Conservation (phyloP, 108 stramenopile genomes). For the Skeletonema potamos region DNA sequence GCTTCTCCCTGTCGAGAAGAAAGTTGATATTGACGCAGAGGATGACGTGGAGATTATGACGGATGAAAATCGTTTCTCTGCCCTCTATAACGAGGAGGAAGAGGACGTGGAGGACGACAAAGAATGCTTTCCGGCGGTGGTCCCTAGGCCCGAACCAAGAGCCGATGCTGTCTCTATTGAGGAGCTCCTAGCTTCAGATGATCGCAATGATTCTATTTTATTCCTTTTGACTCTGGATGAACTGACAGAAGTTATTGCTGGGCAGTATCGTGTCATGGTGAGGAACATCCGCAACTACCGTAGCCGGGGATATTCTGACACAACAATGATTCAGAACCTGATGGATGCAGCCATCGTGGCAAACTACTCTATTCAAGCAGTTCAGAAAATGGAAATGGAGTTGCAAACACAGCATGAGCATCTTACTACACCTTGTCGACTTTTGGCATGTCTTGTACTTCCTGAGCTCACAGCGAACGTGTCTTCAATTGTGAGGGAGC, state of each 20-base stretch:
- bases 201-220: slow-evolving; percentile 43
- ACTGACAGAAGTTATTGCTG: slow-evolving; percentile 16
- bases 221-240: slow-evolving; percentile 43
- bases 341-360: slow-evolving; percentile 36
- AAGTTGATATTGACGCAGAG: slow-evolving; percentile 12
- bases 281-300: not conserved
- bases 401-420: slow-evolving; percentile 39
- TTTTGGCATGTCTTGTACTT: slow-evolving; percentile 36
- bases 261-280: slow-evolving; percentile 14
- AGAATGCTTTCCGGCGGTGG: slow-evolving; percentile 19
- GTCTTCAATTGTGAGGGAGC: slow-evolving; percentile 22
- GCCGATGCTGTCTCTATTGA: slow-evolving; percentile 25
- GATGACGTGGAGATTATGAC: not conserved
- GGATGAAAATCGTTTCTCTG: slow-evolving; percentile 9
- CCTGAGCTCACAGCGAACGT: slow-evolving; percentile 40
- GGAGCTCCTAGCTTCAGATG: slow-evolving; percentile 40
- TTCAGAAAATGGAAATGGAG: slow-evolving; percentile 41
- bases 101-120: slow-evolving; percentile 32
- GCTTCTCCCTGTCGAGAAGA: not conserved
- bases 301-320: not conserved
- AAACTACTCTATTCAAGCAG: slow-evolving; percentile 50
- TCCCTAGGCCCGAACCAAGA: slow-evolving; percentile 18
- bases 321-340: slow-evolving; percentile 27
- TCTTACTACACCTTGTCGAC: slow-evolving; percentile 45
- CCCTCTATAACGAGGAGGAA: not conserved